These are phyloP conservation scores for Paramecium tetraurelia DNA, from an alignment of 73 alveolate genomes.

Conservation along the genomic window DNA sequence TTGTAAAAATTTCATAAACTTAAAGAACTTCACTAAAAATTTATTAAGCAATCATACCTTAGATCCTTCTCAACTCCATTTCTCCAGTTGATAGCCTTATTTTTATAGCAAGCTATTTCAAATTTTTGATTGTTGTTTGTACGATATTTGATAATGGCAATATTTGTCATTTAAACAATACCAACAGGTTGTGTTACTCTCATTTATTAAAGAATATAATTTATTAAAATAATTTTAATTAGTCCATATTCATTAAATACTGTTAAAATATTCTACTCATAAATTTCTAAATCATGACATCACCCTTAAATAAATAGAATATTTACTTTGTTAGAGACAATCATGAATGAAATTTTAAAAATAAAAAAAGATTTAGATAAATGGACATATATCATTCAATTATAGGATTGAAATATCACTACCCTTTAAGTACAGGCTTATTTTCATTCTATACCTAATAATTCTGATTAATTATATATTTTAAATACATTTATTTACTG, in stretches of 20 bases:
- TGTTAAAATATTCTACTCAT: no score
- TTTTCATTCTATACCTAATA: no score
- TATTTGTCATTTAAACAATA: conserved; percentile 83
- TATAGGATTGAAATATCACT: no score
- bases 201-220: not conserved
- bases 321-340: no score
- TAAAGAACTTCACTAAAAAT: conserved; percentile 87
- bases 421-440: no score
- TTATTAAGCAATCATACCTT: not conserved
- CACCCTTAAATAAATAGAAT: no score
- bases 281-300: no score
- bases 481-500: no score
- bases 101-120: conserved; percentile 96
- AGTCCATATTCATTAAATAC: not conserved
- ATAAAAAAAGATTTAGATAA: no score
- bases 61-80: conserved; percentile 91
- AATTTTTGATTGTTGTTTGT: conserved; percentile 71
- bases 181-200: conserved; percentile 76
- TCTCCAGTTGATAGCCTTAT: conserved; percentile 93
- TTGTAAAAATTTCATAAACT: conserved; percentile 85
- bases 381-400: no score
- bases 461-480: no score
- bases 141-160: conserved; percentile 80
- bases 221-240: not conserved
- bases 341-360: no score